A percentile compares a stretch with the other conserved stretches of the same genome.
phyloP scores from a whole-genome alignment of 768 basidiomycete genomes.

The Ramaria sp. region DNA sequence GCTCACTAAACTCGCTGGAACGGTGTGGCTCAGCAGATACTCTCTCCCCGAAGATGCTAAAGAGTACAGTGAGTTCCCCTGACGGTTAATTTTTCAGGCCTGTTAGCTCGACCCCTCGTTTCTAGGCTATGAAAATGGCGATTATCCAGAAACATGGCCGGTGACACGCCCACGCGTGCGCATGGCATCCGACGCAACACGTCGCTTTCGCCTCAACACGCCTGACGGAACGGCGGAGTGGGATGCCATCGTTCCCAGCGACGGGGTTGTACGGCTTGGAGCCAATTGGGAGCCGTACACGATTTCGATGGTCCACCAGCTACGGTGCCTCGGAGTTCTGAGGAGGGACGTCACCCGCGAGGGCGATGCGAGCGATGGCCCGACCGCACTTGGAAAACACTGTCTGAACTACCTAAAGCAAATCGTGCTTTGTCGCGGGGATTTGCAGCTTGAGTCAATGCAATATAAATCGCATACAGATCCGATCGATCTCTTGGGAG shows the following conservation, averaged over 20 bases:
- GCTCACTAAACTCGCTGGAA: neutral
- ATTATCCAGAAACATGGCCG: neutral
- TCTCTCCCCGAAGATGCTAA: neutral
- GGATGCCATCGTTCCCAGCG: neutral
- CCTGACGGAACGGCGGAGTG: neutral
- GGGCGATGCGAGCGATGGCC: neutral
- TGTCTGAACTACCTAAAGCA: slow-evolving; percentile 32
- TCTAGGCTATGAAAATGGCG: neutral
- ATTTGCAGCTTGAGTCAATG: slow-evolving; percentile 20
- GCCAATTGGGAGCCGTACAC: slow-evolving; percentile 20
- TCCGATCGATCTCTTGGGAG: slow-evolving; percentile 5
- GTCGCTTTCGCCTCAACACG: neutral
- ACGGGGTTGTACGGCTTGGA: slow-evolving; percentile 12
- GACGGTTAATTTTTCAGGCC: neutral
- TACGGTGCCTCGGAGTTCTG: slow-evolving; percentile 30
- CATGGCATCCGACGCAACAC: neutral
- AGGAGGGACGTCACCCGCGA: slow-evolving; percentile 16
- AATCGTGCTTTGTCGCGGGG: slow-evolving; percentile 25
- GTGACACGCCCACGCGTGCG: neutral
- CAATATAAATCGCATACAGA: slow-evolving; percentile 3
- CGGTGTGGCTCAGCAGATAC: neutral
- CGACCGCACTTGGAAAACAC: slow-evolving; percentile 16
- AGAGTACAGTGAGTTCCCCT: neutral
- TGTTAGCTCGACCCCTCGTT: neutral
- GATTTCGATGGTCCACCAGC: slow-evolving; percentile 28